Base-by-base conservation (phyloP, 148 eudicot species). In the Diospyros kaki region DNA sequence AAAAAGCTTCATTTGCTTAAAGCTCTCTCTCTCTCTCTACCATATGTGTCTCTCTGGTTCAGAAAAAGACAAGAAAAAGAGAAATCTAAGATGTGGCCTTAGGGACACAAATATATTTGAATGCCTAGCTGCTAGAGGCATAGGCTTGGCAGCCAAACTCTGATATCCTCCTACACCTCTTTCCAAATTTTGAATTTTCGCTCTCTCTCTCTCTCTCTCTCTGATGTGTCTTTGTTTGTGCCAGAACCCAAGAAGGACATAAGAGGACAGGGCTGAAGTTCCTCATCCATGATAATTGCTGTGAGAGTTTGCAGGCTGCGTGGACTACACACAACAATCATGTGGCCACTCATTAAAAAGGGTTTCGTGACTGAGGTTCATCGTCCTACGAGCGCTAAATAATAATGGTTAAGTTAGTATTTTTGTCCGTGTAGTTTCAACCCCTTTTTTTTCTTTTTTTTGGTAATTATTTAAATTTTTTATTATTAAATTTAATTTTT, bases 1-100 rank as follows among this genome's bases (percentile, higher is more conserved):
- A 75, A 77, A 48, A 17, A 73, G 9, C 71, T 75, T 76, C 62
- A 71, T 77, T 71, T n/a, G 15, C 38, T 68, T 58, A 0, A 1
- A 53, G 14, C 54, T 46, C 53, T n/a, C 17, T 44, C 51, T 43
- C 66, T 63, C n/a, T 64, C 7, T 50, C 54, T 59, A 2, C n/a
- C 14, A 5, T 64, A 0, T 39, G n/a, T 10, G 13, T 3, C 15
- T 73, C 3, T 64, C 45, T n/a, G 17, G 44, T n/a, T 6, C 18
- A 5, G 45, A 10, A 58, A 41, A 5, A 61, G 3, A 43, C 75
- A 72, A 9, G 66, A 48, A 60, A 46, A 0, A 60, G 66, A 73
- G 54, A 59, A 43, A 72, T 59, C 1, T 9, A 40, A 43, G 50
- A 7, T 14, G 45, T 63, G 38, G 38, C 69, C 69, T 66, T 48